Evolutionary conservation across 768 basidiomycete genomes (phyloP).

Genomic region (Termitomyces sp.): DNA sequence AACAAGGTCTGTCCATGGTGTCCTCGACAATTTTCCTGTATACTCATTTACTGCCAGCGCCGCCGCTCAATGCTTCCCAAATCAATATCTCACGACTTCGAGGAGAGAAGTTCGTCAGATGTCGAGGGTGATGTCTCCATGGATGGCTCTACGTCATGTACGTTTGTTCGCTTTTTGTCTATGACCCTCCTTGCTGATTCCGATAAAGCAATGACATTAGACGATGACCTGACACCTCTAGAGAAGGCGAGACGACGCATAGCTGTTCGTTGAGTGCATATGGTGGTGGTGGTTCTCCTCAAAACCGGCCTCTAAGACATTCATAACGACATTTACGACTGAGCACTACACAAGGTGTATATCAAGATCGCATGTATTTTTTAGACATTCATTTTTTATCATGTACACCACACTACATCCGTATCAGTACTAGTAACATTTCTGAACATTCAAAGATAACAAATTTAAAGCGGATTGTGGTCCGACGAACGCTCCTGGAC

Average conservation of each 20-base stretch:
- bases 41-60: conserved; percentile 41
- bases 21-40: background rate
- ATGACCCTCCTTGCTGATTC: conserved; percentile 11
- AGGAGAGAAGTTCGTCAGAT: conserved; percentile 24
- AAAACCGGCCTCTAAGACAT: background rate
- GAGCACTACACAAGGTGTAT: background rate
- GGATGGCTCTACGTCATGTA: conserved; percentile 46
- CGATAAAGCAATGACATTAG: conserved; percentile 38
- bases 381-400: background rate
- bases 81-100: conserved; percentile 38
- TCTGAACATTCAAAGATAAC: background rate
- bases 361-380: conserved; percentile 1
- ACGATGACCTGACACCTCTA: conserved; percentile 63
- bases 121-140: conserved; percentile 39
- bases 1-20: conserved; percentile 52
- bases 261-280: conserved; percentile 16
- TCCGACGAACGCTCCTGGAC: too few relatives aligned
- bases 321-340: conserved; percentile 13
- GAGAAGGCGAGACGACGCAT: conserved; percentile 64
- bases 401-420: conserved; percentile 1
- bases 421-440: background rate
- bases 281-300: background rate
- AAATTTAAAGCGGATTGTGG: background rate
- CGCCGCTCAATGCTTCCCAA: conserved; percentile 76
- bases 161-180: conserved; percentile 17